Base-by-base conservation (phyloP, 345 rosid species). In the Salix purpurea region DNA sequence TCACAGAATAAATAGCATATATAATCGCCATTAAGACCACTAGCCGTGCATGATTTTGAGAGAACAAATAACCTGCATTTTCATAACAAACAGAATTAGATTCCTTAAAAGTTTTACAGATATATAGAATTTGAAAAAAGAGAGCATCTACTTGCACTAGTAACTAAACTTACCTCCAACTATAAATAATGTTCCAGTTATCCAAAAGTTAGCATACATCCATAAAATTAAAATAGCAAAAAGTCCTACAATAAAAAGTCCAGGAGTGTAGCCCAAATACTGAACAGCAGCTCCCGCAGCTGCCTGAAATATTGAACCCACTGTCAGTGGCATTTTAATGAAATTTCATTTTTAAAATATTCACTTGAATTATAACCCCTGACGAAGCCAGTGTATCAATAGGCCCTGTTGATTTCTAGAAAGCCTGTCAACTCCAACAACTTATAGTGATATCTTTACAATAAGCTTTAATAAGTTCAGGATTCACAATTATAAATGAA, bases 131-230 rank as follows among this genome's bases (percentile, higher is more conserved):
- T n/a, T 14, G 70, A 32, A 8, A 69, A 39, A 50, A 73, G 37
- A 23, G 30, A 68, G 32, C 24, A 19, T 64, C 65, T 34, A 58
- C 64, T 5, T 13, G 10, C 37, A 69, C 10, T 40, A 75, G 40
- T 68, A 76, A 10, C 61, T 69, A 14, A 5, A 61, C 88, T 83
- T 92, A 91, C 99, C 99, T 92, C 98, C 99, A 70, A 96, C 88
- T 77, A 94, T 83, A 87, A 94, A 94, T 79, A 96, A 85, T 61
- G 94, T 85, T 79, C 98, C 98, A 4, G 97, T 89, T 84, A 96
- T 94, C 98, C 97, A 96, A 83, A 94, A 92, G 92, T 92, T 96
- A 79, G 99, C 99, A 79, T 85, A 91, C 98, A 93, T 93, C 99
- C 99, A 94, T 67, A 96, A 82, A 79, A 92, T 83, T 84, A 94